These are phyloP conservation scores for Coix lacrymajobi DNA, from an alignment of 176 grass and related monocot genomes.

Conservation along the genomic window DNA sequence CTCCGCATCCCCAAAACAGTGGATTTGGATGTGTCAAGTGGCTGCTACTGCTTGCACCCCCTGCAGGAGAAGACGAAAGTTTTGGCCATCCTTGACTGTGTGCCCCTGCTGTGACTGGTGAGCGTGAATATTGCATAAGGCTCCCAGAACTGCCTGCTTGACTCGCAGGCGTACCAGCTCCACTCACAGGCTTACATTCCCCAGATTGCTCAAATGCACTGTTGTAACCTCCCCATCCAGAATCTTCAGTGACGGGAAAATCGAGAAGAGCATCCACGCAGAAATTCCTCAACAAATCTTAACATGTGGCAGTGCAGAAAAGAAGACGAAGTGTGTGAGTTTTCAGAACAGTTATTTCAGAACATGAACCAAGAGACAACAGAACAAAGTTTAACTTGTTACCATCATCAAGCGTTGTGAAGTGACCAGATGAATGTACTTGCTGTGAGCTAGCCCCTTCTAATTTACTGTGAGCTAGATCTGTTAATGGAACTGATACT, in stretches of 20 bases:
- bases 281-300: neutral
- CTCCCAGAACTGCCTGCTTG: neutral
- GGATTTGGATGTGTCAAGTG: too few species aligned
- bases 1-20: too few species aligned
- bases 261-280: too few species aligned
- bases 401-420: neutral
- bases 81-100: too few species aligned
- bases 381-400: neutral
- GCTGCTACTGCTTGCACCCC: too few species aligned
- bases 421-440: neutral
- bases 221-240: neutral
- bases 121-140: neutral
- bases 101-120: too few species aligned
- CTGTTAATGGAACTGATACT: neutral
- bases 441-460: neutral
- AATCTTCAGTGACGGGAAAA: neutral
- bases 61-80: too few species aligned
- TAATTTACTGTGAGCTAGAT: neutral
- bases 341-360: neutral
- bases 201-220: neutral
- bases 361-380: neutral
- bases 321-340: neutral
- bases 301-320: neutral
- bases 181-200: neutral
- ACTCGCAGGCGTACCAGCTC: neutral